Evolutionary conservation across 2,329 filamentous ascomycete genomes (phyloP).

Genomic region (Nothomitra cinnamomea): DNA sequence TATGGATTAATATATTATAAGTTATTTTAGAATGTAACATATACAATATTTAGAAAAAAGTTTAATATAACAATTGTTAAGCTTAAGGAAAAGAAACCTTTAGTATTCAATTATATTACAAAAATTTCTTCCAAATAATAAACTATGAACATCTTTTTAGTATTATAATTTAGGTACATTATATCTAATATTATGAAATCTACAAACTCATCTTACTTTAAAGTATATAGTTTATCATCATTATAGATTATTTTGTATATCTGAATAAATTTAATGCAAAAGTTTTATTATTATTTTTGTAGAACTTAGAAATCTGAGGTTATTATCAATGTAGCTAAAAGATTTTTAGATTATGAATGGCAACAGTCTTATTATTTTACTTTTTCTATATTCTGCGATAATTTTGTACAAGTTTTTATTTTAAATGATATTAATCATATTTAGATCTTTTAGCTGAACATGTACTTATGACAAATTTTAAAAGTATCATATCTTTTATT

Average conservation of each 20-base stretch:
- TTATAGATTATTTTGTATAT: neutral
- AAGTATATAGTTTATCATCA: neutral
- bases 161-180: neutral
- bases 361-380: neutral
- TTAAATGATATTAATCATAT: neutral
- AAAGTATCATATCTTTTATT: neutral
- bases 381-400: too few species aligned
- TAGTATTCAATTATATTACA: neutral
- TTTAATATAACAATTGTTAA: neutral
- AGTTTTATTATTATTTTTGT: neutral
- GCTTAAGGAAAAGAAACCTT: neutral
- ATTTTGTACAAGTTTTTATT: conserved; percentile 1
- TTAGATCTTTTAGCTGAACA: neutral
- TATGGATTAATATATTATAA: neutral
- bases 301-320: neutral
- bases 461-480: neutral
- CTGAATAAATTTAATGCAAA: neutral
- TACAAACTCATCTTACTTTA: neutral
- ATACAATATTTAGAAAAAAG: neutral
- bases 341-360: neutral
- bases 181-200: neutral
- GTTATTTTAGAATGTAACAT: neutral
- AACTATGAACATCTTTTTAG: neutral
- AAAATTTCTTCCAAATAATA: neutral
- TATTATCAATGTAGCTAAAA: neutral